Evolutionary conservation across 2,329 filamentous ascomycete genomes (phyloP).

Genomic region (Cercospora sp.): DNA sequence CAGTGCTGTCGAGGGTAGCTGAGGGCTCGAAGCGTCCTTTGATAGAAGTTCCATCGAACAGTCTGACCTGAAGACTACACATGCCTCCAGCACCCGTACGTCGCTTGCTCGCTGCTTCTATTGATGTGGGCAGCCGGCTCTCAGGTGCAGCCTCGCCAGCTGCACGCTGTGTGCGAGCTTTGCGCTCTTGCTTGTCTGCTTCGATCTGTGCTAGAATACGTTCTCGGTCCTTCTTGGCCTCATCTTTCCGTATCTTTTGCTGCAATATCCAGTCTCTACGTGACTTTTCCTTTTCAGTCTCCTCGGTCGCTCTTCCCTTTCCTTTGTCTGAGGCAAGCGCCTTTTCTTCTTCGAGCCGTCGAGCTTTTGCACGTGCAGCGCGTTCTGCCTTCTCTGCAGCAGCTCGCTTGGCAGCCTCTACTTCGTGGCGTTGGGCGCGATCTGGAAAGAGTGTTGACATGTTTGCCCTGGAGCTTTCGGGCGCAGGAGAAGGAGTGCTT

Average conservation of each 20-base stretch:
- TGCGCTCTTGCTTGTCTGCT: constrained; percentile 70
- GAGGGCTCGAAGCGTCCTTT: constrained; percentile 64
- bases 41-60: constrained; percentile 81
- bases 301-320: constrained; percentile 41
- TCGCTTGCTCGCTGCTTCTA: constrained; percentile 23
- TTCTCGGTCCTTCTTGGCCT: constrained; percentile 67
- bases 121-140: constrained; percentile 17
- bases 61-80: constrained; percentile 66
- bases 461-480: background rate
- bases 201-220: constrained; percentile 74
- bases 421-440: constrained; percentile 50
- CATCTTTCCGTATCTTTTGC: constrained; percentile 61
- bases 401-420: constrained; percentile 44
- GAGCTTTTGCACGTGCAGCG: constrained; percentile 40
- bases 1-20: constrained; percentile 63
- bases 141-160: constrained; percentile 13
- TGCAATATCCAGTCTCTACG: constrained; percentile 39
- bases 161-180: constrained; percentile 51
- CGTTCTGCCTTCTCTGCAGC: constrained; percentile 52
- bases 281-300: constrained; percentile 34
- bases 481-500: background rate
- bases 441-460: constrained; percentile 50
- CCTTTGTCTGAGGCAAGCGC: constrained; percentile 28
- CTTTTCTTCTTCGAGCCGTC: constrained; percentile 42
- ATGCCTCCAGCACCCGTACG: constrained; percentile 27